phyloP scores from a whole-genome alignment of 441 rosid species.

The Corymbia citriodora region DNA sequence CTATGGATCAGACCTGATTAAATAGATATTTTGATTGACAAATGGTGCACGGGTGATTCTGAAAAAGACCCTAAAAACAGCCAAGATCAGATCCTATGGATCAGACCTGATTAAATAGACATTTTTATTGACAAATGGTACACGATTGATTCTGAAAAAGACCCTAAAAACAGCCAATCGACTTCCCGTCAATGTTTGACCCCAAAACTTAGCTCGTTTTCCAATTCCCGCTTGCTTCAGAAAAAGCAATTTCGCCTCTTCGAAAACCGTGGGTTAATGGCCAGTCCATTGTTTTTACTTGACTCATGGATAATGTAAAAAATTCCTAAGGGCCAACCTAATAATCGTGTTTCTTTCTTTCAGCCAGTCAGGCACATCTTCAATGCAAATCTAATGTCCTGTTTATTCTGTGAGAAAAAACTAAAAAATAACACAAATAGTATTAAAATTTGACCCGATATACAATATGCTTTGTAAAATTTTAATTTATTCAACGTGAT shows the following conservation, averaged over 20 bases:
- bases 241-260: neutral
- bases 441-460: too few species aligned
- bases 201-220: neutral
- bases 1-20: neutral
- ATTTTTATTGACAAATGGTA: neutral
- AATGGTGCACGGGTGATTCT: neutral
- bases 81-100: neutral
- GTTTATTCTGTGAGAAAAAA: neutral
- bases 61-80: neutral
- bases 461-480: rapidly evolving
- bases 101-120: neutral
- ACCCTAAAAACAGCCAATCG: neutral
- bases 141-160: neutral
- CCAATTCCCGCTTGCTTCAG: neutral
- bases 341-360: neutral
- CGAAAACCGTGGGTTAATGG: neutral
- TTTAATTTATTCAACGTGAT: too few species aligned
- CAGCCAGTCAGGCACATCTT: neutral
- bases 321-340: neutral
- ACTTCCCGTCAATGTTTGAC: neutral
- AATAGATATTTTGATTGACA: neutral
- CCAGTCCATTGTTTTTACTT: neutral
- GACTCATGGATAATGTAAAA: neutral
- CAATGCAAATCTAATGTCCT: neutral
- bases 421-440: too few species aligned